Percentiles rank a stretch among this genome's conserved stretches.
phyloP scores from a whole-genome alignment of 1,139 yeast genomes.

The Pichia sp. region DNA sequence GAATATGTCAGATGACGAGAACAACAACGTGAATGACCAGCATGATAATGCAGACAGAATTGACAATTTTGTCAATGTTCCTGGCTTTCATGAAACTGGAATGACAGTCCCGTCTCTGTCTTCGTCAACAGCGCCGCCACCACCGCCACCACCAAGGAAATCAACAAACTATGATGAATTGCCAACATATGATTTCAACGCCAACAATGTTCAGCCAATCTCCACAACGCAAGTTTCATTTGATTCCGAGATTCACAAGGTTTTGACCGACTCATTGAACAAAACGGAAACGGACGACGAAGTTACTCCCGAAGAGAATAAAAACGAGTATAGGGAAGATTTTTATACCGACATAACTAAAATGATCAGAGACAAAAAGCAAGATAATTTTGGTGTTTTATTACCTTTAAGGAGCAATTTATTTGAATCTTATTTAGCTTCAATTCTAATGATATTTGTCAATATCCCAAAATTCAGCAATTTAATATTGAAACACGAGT shows the following conservation, averaged over 20 bases:
- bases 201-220: too few species aligned
- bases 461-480: conserved; percentile 33
- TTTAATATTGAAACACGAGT: conserved; percentile 28
- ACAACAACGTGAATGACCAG: too few species aligned
- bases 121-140: conserved; percentile 1
- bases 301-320: too few species aligned
- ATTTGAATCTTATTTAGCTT: conserved; percentile 30
- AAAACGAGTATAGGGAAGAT: conserved; percentile 4
- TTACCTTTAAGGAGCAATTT: conserved; percentile 28
- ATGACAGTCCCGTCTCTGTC: too few species aligned
- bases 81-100: too few species aligned
- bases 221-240: too few species aligned
- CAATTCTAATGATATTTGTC: conserved; percentile 34
- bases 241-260: neutral
- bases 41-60: too few species aligned
- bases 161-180: neutral
- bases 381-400: conserved; percentile 30
- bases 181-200: neutral
- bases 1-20: too few species aligned
- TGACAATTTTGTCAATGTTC: too few species aligned
- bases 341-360: conserved; percentile 25
- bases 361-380: conserved; percentile 10
- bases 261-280: neutral
- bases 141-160: conserved; percentile 4
- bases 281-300: neutral